A percentile compares a stretch with the other conserved stretches of the same genome.
Conservation (phyloP, 202 grass and related monocot species). For the Sporobolus alterniflorus region DNA sequence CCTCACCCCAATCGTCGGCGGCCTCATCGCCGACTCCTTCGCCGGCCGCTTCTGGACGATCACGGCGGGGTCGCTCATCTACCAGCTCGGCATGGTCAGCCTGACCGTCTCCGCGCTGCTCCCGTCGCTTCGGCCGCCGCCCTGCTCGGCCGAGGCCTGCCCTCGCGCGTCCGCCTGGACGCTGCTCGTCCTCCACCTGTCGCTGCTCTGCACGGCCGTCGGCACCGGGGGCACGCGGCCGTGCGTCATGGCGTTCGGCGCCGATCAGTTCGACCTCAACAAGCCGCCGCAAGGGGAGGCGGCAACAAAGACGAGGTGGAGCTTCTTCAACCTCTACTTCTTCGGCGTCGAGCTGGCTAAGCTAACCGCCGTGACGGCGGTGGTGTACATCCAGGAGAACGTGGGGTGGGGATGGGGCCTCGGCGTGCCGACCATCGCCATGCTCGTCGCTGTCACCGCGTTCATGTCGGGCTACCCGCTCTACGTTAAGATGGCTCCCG, state of each 20-base stretch:
- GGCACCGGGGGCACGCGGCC: conserved; percentile 73
- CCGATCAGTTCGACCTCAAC: conserved; percentile 65
- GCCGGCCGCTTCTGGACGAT: conserved; percentile 88
- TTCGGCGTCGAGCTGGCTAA: conserved; percentile 65
- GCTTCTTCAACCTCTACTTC: conserved; percentile 85
- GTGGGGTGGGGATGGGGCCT: conserved; percentile 76
- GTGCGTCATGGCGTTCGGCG: conserved; percentile 75
- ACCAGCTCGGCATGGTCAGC: conserved; percentile 78
- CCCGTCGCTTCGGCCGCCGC: conserved; percentile 49
- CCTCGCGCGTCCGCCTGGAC: conserved; percentile 36
- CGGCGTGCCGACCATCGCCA: conserved; percentile 60
- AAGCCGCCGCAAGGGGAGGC: background rate
- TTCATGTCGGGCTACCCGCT: conserved; percentile 70
- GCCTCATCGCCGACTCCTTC: conserved; percentile 74
- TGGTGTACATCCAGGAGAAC: conserved; percentile 82
- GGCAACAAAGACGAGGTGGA: too few relatives aligned
- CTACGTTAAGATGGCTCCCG: conserved; percentile 63
- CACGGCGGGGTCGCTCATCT: conserved; percentile 54
- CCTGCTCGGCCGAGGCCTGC: conserved; percentile 40
- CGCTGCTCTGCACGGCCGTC: conserved; percentile 66
- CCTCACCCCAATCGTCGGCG: conserved; percentile 68
- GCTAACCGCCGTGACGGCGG: conserved; percentile 52
- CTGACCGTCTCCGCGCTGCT: conserved; percentile 58
- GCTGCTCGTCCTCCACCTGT: conserved; percentile 50
- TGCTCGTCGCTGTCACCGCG: conserved; percentile 58